These are phyloP conservation scores for Teratosphaeria nubilosa DNA, from an alignment of 2,329 filamentous ascomycete species.

Conservation along the genomic window DNA sequence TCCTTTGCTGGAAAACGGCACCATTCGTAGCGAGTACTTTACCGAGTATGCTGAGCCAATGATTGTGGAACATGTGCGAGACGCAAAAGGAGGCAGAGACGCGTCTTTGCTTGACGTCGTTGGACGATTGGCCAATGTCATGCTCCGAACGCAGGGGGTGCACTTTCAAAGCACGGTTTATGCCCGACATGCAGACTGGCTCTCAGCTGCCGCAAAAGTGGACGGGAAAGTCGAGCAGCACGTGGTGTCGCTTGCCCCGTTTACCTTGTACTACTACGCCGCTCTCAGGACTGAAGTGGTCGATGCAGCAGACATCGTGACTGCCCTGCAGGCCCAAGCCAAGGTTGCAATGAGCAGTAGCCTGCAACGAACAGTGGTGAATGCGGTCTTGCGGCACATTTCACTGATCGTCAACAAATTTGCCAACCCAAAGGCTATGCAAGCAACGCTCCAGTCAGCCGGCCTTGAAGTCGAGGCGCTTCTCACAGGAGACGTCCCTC, in stretches of 20 bases:
- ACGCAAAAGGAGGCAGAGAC: slow-evolving; percentile 32
- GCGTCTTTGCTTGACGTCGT: slow-evolving; percentile 48
- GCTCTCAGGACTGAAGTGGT: slow-evolving; percentile 21
- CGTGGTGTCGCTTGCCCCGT: slow-evolving; percentile 9
- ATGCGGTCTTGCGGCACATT: slow-evolving; percentile 32
- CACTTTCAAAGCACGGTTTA: slow-evolving; percentile 33
- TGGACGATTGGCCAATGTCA: slow-evolving; percentile 50
- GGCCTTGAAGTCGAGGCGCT: slow-evolving; percentile 29
- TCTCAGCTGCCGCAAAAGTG: slow-evolving; percentile 16
- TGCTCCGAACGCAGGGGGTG: slow-evolving; percentile 44
- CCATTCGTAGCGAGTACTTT: slow-evolving; percentile 32
- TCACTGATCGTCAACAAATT: slow-evolving; percentile 41
- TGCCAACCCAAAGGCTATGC: slow-evolving; percentile 30
- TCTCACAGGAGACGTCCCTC: slow-evolving; percentile 24
- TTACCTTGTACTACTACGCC: slow-evolving; percentile 24
- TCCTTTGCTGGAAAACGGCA: slow-evolving; percentile 36
- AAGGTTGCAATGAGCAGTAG: slow-evolving; percentile 8
- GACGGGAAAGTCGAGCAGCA: neutral
- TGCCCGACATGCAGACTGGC: slow-evolving; percentile 19
- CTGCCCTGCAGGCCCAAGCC: slow-evolving; percentile 15
- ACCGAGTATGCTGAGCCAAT: slow-evolving; percentile 37
- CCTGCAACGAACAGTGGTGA: slow-evolving; percentile 1
- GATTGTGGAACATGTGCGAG: slow-evolving; percentile 22
- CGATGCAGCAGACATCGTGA: slow-evolving; percentile 17
- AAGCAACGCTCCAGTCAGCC: slow-evolving; percentile 21